Conservation (phyloP, 1,139 yeast genomes). For the Kluyveromyces sp. region DNA sequence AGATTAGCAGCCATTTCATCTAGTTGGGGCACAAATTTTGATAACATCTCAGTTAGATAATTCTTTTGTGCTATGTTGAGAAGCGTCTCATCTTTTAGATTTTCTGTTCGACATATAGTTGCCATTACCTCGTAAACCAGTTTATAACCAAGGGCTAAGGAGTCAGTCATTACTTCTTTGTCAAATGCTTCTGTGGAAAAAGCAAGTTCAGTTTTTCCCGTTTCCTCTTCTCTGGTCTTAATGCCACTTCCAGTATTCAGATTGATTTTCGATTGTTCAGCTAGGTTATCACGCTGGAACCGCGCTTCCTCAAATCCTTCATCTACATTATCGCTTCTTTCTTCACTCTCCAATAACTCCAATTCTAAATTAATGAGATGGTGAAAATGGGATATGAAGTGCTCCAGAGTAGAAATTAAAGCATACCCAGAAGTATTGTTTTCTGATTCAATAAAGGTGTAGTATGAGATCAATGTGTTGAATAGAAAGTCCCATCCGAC, state of each 20-base stretch:
- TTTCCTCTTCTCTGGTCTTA: conserved; percentile 5
- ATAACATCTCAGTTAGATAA: conserved; percentile 15
- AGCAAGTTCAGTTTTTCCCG: conserved; percentile 1
- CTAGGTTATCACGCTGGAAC: conserved; percentile 6
- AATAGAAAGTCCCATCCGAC: conserved; percentile 28
- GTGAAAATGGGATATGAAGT: conserved; percentile 9
- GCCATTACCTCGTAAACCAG: conserved; percentile 14
- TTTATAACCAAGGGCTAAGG: conserved; percentile 16
- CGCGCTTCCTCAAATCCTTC: neutral
- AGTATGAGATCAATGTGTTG: conserved; percentile 25
- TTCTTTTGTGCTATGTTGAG: conserved; percentile 18
- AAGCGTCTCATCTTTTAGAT: neutral
- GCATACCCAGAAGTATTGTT: conserved; percentile 12
- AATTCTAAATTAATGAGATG: conserved; percentile 1
- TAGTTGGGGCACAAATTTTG: conserved; percentile 15
- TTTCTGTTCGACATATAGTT: conserved; percentile 10
- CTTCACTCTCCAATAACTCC: neutral
- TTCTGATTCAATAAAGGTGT: conserved; percentile 19
- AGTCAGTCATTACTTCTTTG: conserved; percentile 17
- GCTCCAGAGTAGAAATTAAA: conserved; percentile 12
- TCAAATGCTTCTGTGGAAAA: neutral
- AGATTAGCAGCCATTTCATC: conserved; percentile 11
- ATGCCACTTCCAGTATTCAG: neutral
- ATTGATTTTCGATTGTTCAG: conserved; percentile 7
- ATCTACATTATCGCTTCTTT: neutral